Conservation (phyloP, 305 asterid genomes). For the Fraxinus greggii region DNA sequence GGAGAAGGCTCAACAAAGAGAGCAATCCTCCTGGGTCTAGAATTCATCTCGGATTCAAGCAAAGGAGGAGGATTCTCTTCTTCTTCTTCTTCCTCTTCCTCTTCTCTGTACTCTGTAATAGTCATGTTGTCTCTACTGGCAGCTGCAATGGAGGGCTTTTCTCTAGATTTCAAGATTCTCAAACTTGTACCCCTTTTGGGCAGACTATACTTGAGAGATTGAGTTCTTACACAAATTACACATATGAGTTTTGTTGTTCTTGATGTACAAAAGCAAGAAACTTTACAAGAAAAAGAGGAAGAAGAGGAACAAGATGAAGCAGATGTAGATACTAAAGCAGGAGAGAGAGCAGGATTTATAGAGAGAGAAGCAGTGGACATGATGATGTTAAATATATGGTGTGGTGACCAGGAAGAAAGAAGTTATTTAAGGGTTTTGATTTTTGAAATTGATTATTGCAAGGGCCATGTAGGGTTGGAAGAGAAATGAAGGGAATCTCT, state of each 20-base stretch:
- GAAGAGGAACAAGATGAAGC: constrained; percentile 23
- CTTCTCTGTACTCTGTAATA: constrained; percentile 41
- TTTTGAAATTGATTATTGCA: constrained; percentile 1
- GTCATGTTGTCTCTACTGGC: constrained; percentile 39
- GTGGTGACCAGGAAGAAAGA: constrained; percentile 25
- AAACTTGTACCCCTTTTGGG: constrained; percentile 19
- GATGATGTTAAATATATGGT: constrained; percentile 28
- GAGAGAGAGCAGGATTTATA: constrained; percentile 38
- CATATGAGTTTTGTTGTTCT: constrained; percentile 34
- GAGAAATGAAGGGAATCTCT: constrained; percentile 14
- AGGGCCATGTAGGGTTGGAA: not conserved
- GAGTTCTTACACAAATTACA: constrained; percentile 32
- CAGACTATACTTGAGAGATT: constrained; percentile 29
- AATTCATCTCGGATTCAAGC: constrained; percentile 57
- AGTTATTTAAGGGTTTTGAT: constrained; percentile 2
- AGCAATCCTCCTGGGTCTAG: constrained; percentile 84
- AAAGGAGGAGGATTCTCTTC: constrained; percentile 59
- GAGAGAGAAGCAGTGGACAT: constrained; percentile 47
- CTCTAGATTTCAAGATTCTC: constrained; percentile 25
- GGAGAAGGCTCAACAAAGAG: constrained; percentile 99
- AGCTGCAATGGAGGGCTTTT: constrained; percentile 38
- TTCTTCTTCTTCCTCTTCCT: constrained; percentile 58
- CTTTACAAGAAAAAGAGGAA: constrained; percentile 25
- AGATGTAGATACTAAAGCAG: constrained; percentile 31
- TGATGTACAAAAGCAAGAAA: constrained; percentile 28